Evolutionary conservation across 1,284 basidiomycete species (phyloP).

Genomic region (Ganoderma meredithae): DNA sequence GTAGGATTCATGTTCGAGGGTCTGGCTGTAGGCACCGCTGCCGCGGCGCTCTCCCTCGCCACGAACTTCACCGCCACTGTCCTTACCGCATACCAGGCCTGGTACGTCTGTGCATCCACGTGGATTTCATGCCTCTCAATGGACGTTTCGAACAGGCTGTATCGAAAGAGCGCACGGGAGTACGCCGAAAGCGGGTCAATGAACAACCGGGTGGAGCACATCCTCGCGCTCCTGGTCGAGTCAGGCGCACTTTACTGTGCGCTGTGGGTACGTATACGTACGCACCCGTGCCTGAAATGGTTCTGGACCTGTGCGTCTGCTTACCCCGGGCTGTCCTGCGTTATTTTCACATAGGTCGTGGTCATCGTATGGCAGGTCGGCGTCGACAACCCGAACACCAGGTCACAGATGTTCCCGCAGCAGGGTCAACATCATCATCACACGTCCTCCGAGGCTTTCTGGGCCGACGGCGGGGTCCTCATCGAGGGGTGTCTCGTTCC

Average conservation of each 20-base stretch:
- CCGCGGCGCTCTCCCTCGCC: neutral
- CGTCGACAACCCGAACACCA: neutral
- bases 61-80: neutral
- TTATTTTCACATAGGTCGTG: neutral
- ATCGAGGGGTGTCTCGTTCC: constrained; percentile 5
- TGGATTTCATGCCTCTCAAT: neutral
- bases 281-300: too few relatives aligned
- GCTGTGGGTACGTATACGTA: neutral
- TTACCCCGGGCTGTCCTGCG: neutral
- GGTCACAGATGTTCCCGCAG: neutral
- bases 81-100: neutral
- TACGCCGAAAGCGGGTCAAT: neutral
- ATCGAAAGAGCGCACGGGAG: neutral
- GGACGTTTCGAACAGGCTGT: neutral
- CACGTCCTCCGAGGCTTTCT: neutral
- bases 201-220: neutral
- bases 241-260: neutral
- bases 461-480: neutral
- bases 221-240: neutral
- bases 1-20: neutral
- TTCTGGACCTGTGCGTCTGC: too few relatives aligned
- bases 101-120: neutral
- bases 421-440: too few relatives aligned
- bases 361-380: neutral
- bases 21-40: neutral